phyloP scores from a whole-genome alignment of 805 yeast species.

The Teunomyces kruisii region DNA sequence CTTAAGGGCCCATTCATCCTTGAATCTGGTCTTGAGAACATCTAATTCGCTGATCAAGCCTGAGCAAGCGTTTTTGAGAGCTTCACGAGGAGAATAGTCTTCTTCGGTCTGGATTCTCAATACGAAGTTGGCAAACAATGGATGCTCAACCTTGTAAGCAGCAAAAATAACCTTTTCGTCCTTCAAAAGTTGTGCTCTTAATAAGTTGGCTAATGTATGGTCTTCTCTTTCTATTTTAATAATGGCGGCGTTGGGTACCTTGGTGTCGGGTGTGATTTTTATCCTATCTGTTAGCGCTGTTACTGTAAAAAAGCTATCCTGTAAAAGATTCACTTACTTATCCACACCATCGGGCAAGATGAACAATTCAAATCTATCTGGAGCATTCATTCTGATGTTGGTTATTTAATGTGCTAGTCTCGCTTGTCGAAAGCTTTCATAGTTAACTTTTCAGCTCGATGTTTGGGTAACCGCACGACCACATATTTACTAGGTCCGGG shows the following conservation, averaged over 20 bases:
- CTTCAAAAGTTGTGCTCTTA: constrained; percentile 80
- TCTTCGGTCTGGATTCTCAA: constrained; percentile 96
- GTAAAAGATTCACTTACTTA: constrained; percentile 53
- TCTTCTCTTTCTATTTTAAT: constrained; percentile 95
- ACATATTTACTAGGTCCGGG: background rate
- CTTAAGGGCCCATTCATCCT: constrained; percentile 90
- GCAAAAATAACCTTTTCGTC: constrained; percentile 93
- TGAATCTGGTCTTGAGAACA: constrained; percentile 71
- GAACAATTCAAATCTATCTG: constrained; percentile 97
- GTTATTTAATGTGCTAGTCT: background rate
- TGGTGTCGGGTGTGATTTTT: constrained; percentile 86
- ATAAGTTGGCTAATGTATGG: constrained; percentile 90
- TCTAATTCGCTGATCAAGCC: constrained; percentile 78
- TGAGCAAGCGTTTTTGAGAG: constrained; percentile 86
- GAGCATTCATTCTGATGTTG: constrained; percentile 78
- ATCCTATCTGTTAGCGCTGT: constrained; percentile 43
- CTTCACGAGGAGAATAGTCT: constrained; percentile 88
- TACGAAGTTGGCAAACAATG: constrained; percentile 90
- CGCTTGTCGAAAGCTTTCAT: background rate
- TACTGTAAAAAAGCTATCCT: background rate
- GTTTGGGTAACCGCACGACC: background rate
- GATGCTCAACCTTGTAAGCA: constrained; percentile 97
- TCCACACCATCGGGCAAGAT: constrained; percentile 97
- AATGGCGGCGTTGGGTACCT: constrained; percentile 92
- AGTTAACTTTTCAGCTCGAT: background rate